Evolutionary conservation across 1,284 basidiomycete species (phyloP), one percentile per base, ranked within the genome.

Genomic region (Cystobasidium slooffiae): DNA sequence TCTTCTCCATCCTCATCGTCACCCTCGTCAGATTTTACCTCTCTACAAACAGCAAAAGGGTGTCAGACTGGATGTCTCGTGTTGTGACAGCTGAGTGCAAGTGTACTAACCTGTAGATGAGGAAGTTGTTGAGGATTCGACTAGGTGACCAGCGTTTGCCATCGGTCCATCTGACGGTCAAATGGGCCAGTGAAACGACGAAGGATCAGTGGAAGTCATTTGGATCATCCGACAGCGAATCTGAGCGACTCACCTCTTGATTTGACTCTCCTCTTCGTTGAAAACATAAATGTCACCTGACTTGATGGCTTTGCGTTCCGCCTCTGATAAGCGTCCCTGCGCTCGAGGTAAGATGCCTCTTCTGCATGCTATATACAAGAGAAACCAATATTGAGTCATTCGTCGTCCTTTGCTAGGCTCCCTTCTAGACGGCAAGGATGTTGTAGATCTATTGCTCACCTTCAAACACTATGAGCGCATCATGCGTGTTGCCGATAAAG

Each of bases 261-360:
- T 98, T 49, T 94, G 94, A 80, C 92, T 94, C 84, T 97, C 94
- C 79, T 93, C 90, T 84, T 97, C 95, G 83, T 98, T 94, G 82
- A 98, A 98, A 75, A 99, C 95, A 80, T 97, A 99, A 46, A 99
- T 92, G 6, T 92, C 91, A 74, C 96, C 96, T 8, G 91, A 94
- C 44, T 90, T 89, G 81, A 99, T 97, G 88, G 95, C 92, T 79
- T 92, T 88, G 82, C 82, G 80, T 74, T 99, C 96, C 47, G 91
- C 87, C 81, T 97, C 95, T 76, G 94, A 92, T 65, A 99, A 87
- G 46, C 96, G 88, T 47, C 95, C 88, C n/a, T 93, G 95, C 51
- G 98, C 92, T 73, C 94, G 88, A 1, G 95, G 93, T 61, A 97
- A 93, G 79, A 94, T 87, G 37, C 94, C 93, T 41, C 91, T 87